A percentile compares a stretch with the other conserved stretches of the same genome.
These are phyloP conservation scores for Polychaeton citri DNA, from an alignment of 2,329 filamentous ascomycete species.

Conservation along the genomic window DNA sequence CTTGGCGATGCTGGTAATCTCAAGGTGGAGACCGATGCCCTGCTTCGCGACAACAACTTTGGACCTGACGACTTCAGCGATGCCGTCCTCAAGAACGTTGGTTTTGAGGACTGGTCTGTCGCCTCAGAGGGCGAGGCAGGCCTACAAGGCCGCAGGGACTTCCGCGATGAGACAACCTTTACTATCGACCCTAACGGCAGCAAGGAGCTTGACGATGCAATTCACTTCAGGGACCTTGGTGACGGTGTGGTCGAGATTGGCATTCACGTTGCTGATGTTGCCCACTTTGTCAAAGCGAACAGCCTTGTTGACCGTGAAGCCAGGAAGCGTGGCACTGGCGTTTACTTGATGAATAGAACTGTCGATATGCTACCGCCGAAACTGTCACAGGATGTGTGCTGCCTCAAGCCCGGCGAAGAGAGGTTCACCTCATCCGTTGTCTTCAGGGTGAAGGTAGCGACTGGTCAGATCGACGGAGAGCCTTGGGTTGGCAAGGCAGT, in stretches of 20 bases:
- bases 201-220: constrained; percentile 78
- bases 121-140: constrained; percentile 66
- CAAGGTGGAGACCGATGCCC: constrained; percentile 93
- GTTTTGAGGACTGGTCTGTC: constrained; percentile 82
- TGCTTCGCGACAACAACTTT: constrained; percentile 97
- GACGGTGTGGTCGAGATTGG: constrained; percentile 88
- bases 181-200: constrained; percentile 84
- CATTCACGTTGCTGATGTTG: constrained; percentile 86
- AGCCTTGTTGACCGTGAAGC: constrained; percentile 93
- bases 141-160: constrained; percentile 68
- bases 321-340: constrained; percentile 92
- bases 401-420: constrained; percentile 73
- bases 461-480: constrained; percentile 72
- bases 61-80: constrained; percentile 95
- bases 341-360: constrained; percentile 84
- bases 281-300: constrained; percentile 93
- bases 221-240: constrained; percentile 73
- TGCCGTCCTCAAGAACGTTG: constrained; percentile 84
- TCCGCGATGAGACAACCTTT: constrained; percentile 77
- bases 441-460: constrained; percentile 75
- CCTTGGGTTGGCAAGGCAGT: constrained; percentile 90
- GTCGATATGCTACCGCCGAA: constrained; percentile 79
- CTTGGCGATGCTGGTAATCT: constrained; percentile 94
- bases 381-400: constrained; percentile 77
- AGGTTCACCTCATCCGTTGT: constrained; percentile 85